phyloP scores from a whole-genome alignment of 129 eudicot genomes.

The Rutidosis leptorrhynchoides region DNA sequence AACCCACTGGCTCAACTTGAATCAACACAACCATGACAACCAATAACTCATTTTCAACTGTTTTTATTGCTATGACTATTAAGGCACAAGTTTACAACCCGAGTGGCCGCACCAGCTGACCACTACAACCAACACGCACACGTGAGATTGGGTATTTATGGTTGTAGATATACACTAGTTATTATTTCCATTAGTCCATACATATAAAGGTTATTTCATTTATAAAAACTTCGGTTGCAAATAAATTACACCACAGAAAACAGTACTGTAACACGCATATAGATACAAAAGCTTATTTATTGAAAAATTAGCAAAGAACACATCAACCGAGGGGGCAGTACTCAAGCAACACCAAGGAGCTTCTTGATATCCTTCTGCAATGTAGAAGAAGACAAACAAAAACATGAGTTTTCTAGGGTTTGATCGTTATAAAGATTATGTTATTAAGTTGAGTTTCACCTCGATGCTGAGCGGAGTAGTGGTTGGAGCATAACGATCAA shows the following conservation, averaged over 20 bases:
- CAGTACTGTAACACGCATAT: slow-evolving; percentile 9
- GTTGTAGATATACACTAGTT: background rate
- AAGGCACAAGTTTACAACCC: slow-evolving; percentile 27
- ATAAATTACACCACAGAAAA: slow-evolving; percentile 6
- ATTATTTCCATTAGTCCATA: background rate
- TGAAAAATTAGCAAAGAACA: background rate
- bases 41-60: background rate
- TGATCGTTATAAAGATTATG: background rate
- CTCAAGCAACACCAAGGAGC: slow-evolving; percentile 52
- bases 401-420: background rate
- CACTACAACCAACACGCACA: slow-evolving; percentile 10
- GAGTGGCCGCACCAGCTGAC: slow-evolving; percentile 20
- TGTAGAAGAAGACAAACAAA: slow-evolving; percentile 7
- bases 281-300: slow-evolving; percentile 23
- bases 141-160: no score
- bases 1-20: background rate
- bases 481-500: slow-evolving; percentile 96
- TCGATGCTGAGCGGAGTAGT: slow-evolving; percentile 95
- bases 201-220: slow-evolving; percentile 12
- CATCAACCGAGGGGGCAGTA: background rate
- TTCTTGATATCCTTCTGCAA: slow-evolving; percentile 84
- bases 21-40: slow-evolving; percentile 8
- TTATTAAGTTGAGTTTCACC: slow-evolving; percentile 43
- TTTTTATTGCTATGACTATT: background rate
- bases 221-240: background rate